Evolutionary conservation across 306 rosid species (phyloP).

Genomic region (Myrica gale): DNA sequence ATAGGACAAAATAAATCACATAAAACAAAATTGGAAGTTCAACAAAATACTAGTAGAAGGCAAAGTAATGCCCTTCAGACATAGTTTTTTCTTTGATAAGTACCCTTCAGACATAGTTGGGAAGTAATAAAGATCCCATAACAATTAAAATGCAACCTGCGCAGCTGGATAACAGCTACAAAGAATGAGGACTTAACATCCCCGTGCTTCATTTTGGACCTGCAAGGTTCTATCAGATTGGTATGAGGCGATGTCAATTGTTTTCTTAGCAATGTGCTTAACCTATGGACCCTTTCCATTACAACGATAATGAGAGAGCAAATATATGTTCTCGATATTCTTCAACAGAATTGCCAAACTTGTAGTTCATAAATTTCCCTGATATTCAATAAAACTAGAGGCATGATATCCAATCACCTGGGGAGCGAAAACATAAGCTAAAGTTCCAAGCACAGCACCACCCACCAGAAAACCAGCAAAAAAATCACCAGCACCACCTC

Average conservation of each 20-base stretch:
- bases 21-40: neutral
- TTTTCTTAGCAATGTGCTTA: neutral
- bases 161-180: neutral
- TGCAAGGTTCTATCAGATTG: no score
- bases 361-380: slow-evolving; percentile 8
- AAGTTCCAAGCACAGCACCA: slow-evolving; percentile 83
- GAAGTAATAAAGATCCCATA: neutral
- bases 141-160: neutral
- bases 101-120: neutral
- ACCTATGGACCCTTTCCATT: neutral
- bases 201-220: neutral
- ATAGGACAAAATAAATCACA: neutral
- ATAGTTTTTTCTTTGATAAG: no score
- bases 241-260: neutral
- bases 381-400: slow-evolving; percentile 8
- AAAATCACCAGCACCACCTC: slow-evolving; percentile 80
- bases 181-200: neutral
- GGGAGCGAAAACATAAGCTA: slow-evolving; percentile 85
- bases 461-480: slow-evolving; percentile 84
- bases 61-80: neutral
- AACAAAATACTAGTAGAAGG: neutral
- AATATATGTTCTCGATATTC: neutral
- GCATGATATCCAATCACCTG: slow-evolving; percentile 60
- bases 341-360: slow-evolving; percentile 6
- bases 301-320: neutral